phyloP scores from a whole-genome alignment of 2,329 filamentous ascomycete species.

The Xylariaceae sp. region DNA sequence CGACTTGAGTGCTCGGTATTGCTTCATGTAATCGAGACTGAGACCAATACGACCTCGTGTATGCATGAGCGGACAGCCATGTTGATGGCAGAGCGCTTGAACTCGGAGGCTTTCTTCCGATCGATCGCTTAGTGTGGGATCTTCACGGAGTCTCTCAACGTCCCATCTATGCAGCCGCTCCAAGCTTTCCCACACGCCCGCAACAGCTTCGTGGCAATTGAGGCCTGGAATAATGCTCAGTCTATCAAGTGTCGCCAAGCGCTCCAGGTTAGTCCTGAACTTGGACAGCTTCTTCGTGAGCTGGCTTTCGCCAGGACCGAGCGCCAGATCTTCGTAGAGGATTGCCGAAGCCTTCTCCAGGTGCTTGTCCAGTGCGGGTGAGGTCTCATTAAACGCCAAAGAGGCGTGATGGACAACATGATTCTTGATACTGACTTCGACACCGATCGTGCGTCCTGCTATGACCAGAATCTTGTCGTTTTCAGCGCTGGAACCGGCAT shows the following conservation, averaged over 20 bases:
- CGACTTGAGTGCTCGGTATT: conserved; percentile 46
- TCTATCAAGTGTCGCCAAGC: conserved; percentile 63
- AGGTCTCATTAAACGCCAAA: conserved; percentile 57
- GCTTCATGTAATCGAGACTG: conserved; percentile 72
- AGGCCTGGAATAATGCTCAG: conserved; percentile 63
- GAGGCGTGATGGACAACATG: conserved; percentile 58
- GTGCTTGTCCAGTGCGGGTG: conserved; percentile 54
- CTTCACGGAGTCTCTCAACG: conserved; percentile 50
- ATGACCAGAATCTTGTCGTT: conserved; percentile 55
- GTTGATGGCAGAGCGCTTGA: conserved; percentile 62
- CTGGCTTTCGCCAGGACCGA: conserved; percentile 54
- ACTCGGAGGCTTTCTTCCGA: conserved; percentile 47
- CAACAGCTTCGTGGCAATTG: conserved; percentile 72
- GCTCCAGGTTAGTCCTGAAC: conserved; percentile 68
- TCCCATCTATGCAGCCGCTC: conserved; percentile 68
- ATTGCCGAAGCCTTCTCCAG: conserved; percentile 60
- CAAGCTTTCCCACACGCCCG: conserved; percentile 66
- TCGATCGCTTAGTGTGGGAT: conserved; percentile 40
- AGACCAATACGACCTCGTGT: conserved; percentile 61
- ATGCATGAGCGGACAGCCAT: conserved; percentile 69
- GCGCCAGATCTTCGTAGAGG: conserved; percentile 58
- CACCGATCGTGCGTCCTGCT: conserved; percentile 54
- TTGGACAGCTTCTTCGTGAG: conserved; percentile 65
- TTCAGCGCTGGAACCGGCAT: conserved; percentile 41
- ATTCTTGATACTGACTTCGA: conserved; percentile 58